phyloP scores from a whole-genome alignment of 1,284 basidiomycete species.

The Ganoderma leucocontextum region DNA sequence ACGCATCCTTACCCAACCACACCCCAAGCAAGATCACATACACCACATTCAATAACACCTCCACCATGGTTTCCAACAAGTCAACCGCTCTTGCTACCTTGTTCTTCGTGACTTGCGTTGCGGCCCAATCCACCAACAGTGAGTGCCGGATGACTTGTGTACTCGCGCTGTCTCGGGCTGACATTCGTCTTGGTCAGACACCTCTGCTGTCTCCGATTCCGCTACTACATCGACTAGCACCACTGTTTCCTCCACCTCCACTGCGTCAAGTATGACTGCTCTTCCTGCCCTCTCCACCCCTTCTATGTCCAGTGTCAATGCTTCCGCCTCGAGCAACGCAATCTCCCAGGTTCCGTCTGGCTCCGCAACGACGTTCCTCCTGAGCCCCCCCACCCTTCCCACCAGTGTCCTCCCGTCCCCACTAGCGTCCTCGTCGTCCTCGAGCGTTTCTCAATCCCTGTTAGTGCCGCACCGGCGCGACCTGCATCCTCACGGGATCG shows the following conservation, averaged over 20 bases:
- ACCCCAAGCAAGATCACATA: not conserved
- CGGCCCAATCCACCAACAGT: not conserved
- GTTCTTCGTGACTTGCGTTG: not conserved
- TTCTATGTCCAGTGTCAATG: no score
- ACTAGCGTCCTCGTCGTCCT: not conserved
- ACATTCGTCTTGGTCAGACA: not conserved
- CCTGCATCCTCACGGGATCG: conserved; percentile 5
- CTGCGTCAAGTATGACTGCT: not conserved
- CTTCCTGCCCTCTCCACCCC: not conserved
- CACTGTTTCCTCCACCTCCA: not conserved
- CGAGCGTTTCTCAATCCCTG: not conserved
- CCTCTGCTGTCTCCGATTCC: not conserved
- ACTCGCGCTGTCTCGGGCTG: not conserved
- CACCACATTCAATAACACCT: not conserved
- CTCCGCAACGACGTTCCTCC: not conserved
- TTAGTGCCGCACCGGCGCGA: not conserved
- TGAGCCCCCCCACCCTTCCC: not conserved
- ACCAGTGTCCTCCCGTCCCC: not conserved
- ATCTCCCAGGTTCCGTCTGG: not conserved
- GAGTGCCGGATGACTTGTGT: not conserved
- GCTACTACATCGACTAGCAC: not conserved
- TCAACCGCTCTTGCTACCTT: not conserved
- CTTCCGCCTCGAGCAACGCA: not conserved
- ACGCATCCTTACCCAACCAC: not conserved
- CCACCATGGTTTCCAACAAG: not conserved